Base-by-base conservation (phyloP, 2,329 filamentous ascomycete species). In the Penicillium freii region DNA sequence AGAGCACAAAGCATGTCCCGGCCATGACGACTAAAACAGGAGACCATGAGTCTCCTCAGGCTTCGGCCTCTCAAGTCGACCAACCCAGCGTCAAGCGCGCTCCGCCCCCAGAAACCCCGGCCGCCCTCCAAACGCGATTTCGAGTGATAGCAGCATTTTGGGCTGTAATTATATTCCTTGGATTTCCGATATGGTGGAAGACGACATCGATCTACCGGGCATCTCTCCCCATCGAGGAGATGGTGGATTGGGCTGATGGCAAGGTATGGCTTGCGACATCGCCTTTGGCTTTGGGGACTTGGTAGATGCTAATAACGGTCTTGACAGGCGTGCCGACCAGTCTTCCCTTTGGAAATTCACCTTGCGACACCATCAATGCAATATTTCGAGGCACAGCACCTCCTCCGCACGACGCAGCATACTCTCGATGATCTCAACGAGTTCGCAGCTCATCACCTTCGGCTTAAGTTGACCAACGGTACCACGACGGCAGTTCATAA, bases 161-260 rank as follows among this genome's bases (percentile, higher is more conserved):
- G 94, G 79, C 86, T 5, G 86, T 97, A 38, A 90, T 96, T 7
- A 72, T 96, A 7, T 83, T 88, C 31, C 77, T 99, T 6, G 94
- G 94, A 3, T 74, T 99, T 63, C 94, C 94, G 56, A 88, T 96
- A 83, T 99, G 94, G 94, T 95, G 91, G 87, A 87, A 87, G 73
- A 97, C 94, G 0, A 99, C 94, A 4, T 89, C 90, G 0, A 96
- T 97, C 54, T 92, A 96, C 74, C 85, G 94, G 54, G 92, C 93
- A 13, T 83, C 87, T 44, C 78, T 99, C 65, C 94, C 94, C 5
- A 75, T 97, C 64, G 83, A 89, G 70, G 84, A 87, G 54, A 99
- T 99, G 94, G 84, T 89, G 65, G 84, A 89, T 60, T 97, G 94
- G 93, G 90, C 91, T 10, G 90, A 95, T 69, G 92, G 92, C 63